Evolutionary conservation across 768 basidiomycete species (phyloP), one percentile per base, ranked within the genome.

Genomic region (Leccinum longicurvipes): DNA sequence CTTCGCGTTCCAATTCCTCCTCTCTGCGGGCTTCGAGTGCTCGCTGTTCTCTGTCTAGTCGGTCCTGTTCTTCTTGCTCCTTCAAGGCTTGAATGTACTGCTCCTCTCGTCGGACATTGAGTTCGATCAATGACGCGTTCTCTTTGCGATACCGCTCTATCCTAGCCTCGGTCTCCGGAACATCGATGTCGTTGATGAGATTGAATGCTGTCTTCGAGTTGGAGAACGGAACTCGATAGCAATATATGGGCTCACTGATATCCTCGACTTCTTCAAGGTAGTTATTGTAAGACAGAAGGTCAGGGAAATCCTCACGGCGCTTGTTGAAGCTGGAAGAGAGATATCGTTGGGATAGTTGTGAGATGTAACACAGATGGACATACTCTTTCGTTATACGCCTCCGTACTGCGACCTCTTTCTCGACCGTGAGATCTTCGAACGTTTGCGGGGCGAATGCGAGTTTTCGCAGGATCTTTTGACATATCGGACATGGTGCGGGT

Each of bases 241-340:
- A 11, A 25, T 25, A 8, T 12, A 11, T 45, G 34, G 8, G 67
- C 84, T 67, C 60, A 85, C 86, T 83, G 61, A 98, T 87, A 64
- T 97, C 92, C 73, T 99, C 96, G 3, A 95, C 93, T 69, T 92
- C 85, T 72, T 99, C 94, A 11, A 99, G 81, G 68, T 98, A 98
- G 68, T 98, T 90, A 64, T 99, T 97, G 72, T 95, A 98, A 15
- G 82, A 78, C 11, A 82, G 79, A 41, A 91, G 76, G 67, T 87
- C 85, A 0, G 74, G 72, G 68, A 99, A 99, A 71, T 99, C 97
- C 53, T 95, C 91, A 41, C 85, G 76, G 28, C 87, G 82, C 73
- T 98, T 98, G 73, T 98, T 98, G 71, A 98, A 98, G 62, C 95
- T 98, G 59, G 36, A 45, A 39, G 47, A 54, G 57, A 61, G 55